Conservation (phyloP, 202 grass and related monocot species). For the Schoenoplectus tabernaemontani region DNA sequence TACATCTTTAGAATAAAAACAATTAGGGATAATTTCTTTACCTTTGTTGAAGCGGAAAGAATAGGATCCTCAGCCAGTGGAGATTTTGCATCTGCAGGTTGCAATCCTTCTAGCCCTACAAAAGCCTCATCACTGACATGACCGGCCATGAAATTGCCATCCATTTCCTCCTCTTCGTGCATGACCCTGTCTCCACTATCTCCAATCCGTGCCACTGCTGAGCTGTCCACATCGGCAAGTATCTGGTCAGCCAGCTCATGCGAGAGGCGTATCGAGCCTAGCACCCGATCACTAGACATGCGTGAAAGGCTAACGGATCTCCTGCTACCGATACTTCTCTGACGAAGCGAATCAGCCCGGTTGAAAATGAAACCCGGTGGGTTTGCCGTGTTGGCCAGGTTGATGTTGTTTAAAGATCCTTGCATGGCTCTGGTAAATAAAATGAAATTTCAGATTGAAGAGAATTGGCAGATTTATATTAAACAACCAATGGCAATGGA, state of each 20-base stretch:
- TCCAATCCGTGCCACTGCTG: constrained; percentile 50
- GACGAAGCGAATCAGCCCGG: constrained; percentile 1
- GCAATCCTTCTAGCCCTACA: constrained; percentile 3
- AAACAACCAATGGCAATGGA: not conserved
- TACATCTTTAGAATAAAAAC: not conserved
- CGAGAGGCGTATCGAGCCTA: constrained; percentile 63
- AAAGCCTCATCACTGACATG: constrained; percentile 31
- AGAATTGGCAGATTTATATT: not conserved
- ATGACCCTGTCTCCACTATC: constrained; percentile 56
- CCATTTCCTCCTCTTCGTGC: constrained; percentile 19
- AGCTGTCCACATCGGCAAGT: constrained; percentile 48
- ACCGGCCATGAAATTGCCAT: constrained; percentile 19
- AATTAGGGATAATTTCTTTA: not conserved
- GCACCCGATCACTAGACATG: constrained; percentile 46
- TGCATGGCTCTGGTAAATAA: constrained; percentile 12
- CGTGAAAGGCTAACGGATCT: constrained; percentile 47
- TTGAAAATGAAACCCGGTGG: not conserved
- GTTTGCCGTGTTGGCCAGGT: not conserved
- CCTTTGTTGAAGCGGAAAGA: not conserved
- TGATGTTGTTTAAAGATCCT: constrained; percentile 10
- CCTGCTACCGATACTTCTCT: constrained; percentile 22
- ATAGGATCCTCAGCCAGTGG: constrained; percentile 14
- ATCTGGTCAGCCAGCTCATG: constrained; percentile 50
- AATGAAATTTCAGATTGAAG: not conserved
- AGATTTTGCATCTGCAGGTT: not conserved